Evolutionary conservation across 2,329 filamentous ascomycete genomes (phyloP), one percentile per base, ranked within the genome.

Genomic region (Sordariomycetes sp.): DNA sequence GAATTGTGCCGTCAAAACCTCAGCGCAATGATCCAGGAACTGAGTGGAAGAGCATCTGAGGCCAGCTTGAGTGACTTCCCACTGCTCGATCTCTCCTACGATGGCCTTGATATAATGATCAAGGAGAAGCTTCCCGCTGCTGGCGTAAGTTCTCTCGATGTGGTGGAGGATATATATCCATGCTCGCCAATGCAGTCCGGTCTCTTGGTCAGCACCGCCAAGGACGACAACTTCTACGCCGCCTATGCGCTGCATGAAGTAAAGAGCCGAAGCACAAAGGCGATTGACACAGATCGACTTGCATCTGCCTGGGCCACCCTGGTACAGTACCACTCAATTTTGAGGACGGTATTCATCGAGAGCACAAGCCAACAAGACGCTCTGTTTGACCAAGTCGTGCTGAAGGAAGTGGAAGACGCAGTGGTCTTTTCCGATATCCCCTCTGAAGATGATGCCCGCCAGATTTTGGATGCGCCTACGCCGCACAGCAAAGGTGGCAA

Each of bases 291-390:
- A 2, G 65, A 20, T 51, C 56, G 23, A 47, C 53, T 11, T 51
- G 54, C 21, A 55, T 64, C 25, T 65, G 62, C 42, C 45, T 68
- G 67, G 67, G 54, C 62, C 30, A 54, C 58, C 19, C 53, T 70
- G 1, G 54, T 61, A 0, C 45, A 57, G 16, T 56, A 55, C 21
- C 63, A 70, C 34, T 39, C 63, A 0, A 61, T 64, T 8, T 46
- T 70, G 27, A 47, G 66, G 33, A 68, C 66, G 0, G 50, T 70
- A 15, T 70, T 71, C 35, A 55, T 59, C 24, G 63, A 66, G 34
- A 69, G 66, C 17, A 54, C 64, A 10, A 58, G 61, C 10, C 53
- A 58, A 37, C 35, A 46, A 4, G 54, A 61, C 7, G 63, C 64
- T 1, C 50, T 70, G 2, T 69, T 59, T 29, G 64, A 70, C 33